Evolutionary conservation across 257 asterid species (phyloP).

Genomic region (Striga asiatica): DNA sequence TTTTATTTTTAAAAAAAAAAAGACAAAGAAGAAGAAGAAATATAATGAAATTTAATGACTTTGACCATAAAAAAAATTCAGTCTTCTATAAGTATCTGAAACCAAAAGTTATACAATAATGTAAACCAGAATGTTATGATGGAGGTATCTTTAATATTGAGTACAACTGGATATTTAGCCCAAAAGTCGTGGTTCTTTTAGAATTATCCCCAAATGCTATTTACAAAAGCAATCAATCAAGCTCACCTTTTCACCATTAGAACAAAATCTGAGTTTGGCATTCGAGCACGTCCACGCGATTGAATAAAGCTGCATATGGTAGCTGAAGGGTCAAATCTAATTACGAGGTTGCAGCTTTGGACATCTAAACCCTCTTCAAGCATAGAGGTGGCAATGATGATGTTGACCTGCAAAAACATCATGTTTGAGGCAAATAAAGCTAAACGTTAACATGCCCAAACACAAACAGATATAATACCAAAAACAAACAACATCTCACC

Average conservation of each 20-base stretch:
- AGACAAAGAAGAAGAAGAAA: neutral
- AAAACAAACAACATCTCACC: constrained; percentile 18
- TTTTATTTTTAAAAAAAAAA: too few species aligned
- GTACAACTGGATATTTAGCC: neutral
- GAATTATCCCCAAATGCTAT: neutral
- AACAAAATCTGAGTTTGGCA: constrained; percentile 72
- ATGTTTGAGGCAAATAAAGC: neutral
- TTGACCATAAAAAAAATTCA: neutral
- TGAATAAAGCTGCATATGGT: constrained; percentile 87
- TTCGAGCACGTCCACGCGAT: constrained; percentile 95
- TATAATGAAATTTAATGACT: neutral
- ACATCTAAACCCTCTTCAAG: constrained; percentile 95
- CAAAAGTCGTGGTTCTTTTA: neutral
- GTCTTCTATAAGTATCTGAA: neutral
- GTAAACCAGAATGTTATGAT: neutral
- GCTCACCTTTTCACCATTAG: constrained; percentile 60
- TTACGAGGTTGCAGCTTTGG: constrained; percentile 88
- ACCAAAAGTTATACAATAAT: too few species aligned
- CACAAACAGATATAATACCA: neutral
- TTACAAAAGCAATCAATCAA: neutral
- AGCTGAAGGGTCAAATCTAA: constrained; percentile 71
- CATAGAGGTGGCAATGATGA: constrained; percentile 74
- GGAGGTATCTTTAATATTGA: neutral
- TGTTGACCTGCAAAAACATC: constrained; percentile 48
- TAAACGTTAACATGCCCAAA: neutral